Percentiles rank a stretch among this genome's conserved stretches.
Conservation (phyloP, 805 yeast genomes). For the Wickerhamiella galacta region DNA sequence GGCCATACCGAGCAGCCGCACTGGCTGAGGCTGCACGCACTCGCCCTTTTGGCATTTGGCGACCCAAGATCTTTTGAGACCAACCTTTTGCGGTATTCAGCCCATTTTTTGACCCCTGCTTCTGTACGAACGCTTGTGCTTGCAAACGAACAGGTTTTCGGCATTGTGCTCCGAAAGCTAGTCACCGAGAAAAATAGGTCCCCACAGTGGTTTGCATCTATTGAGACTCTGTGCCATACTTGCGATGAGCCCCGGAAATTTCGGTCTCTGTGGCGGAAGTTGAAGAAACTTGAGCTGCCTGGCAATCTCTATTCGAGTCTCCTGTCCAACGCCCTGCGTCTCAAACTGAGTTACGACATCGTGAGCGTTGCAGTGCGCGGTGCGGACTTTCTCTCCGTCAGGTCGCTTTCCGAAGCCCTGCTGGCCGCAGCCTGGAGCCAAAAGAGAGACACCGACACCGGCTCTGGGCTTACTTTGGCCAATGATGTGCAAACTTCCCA, state of each 20-base stretch:
- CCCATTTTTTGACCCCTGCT: conserved; percentile 1
- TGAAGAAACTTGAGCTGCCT: neutral
- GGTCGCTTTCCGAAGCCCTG: conserved; percentile 14
- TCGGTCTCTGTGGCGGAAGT: neutral
- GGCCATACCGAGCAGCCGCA: conserved; percentile 1
- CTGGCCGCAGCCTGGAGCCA: conserved; percentile 16
- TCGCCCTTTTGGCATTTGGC: conserved; percentile 5
- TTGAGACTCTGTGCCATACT: too few species aligned
- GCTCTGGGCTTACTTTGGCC: conserved; percentile 4
- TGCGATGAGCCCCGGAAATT: neutral
- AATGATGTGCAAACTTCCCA: conserved; percentile 8
- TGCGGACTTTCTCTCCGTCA: conserved; percentile 2
- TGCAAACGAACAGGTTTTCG: neutral
- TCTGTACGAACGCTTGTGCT: neutral
- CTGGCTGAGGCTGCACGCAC: conserved; percentile 9
- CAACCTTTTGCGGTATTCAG: conserved; percentile 5
- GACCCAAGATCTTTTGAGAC: conserved; percentile 1
- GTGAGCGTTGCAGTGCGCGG: conserved; percentile 10
- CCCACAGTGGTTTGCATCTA: too few species aligned
- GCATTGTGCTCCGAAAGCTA: neutral
- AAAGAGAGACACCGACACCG: conserved; percentile 3
- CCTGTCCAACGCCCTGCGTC: conserved; percentile 7
- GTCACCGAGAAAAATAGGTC: neutral
- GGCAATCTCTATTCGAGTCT: neutral
- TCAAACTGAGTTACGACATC: conserved; percentile 9